These are phyloP conservation scores for Cunninghamia lanceolata DNA, from an alignment of 75 land plant genomes.

Conservation along the genomic window DNA sequence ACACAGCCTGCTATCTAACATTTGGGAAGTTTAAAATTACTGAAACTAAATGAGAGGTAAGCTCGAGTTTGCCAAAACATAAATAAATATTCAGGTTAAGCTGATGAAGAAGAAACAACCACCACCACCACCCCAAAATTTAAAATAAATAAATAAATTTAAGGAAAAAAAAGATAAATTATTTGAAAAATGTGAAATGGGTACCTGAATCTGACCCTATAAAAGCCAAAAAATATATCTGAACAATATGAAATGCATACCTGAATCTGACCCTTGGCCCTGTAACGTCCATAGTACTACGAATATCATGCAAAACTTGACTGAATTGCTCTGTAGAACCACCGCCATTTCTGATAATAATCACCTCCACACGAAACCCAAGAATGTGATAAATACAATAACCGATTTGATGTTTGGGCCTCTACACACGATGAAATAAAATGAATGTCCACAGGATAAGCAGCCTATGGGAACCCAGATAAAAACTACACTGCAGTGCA, in stretches of 20 bases:
- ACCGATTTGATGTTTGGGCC: too few species aligned
- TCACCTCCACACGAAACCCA: background rate
- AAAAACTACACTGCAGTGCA: too few species aligned
- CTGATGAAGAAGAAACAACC: background rate
- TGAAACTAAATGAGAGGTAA: background rate
- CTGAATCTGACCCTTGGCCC: background rate
- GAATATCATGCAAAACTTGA: background rate
- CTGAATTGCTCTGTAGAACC: background rate
- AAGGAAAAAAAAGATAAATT: background rate
- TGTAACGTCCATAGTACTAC: background rate
- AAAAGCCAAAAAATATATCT: background rate
- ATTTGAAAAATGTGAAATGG: background rate
- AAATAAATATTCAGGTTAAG: background rate
- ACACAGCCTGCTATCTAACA: background rate
- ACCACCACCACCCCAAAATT: background rate
- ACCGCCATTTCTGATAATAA: background rate
- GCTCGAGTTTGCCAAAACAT: background rate
- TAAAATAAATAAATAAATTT: background rate
- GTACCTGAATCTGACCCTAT: background rate
- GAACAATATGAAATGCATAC: background rate
- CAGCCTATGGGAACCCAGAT: too few species aligned
- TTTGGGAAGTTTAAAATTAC: background rate
- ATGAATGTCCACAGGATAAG: too few species aligned
- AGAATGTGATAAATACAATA: background rate
- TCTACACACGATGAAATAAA: too few species aligned